Percentiles rank a stretch among this genome's conserved stretches.
phyloP scores from a whole-genome alignment of 441 rosid species.

The Euphorbia schlechtendalii region DNA sequence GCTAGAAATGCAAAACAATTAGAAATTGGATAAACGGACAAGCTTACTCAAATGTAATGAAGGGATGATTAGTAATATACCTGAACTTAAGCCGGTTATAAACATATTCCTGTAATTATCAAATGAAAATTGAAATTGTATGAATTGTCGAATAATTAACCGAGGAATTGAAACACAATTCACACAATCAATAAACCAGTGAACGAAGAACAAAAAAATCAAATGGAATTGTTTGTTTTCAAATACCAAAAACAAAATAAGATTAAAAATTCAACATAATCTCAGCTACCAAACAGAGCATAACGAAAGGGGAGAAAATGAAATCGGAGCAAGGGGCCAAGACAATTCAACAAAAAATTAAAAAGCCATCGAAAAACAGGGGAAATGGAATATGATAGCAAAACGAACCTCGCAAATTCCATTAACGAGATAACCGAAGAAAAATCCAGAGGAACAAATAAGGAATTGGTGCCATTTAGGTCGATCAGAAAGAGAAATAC shows the following conservation, averaged over 20 bases:
- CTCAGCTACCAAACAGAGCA: conserved; percentile 19
- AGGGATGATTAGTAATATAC: conserved; percentile 17
- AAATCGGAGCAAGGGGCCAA: not conserved
- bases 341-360: conserved; percentile 3
- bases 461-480: conserved; percentile 79
- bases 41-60: too few species aligned
- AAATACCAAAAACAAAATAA: not conserved
- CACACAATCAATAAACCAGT: not conserved
- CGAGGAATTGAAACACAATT: not conserved
- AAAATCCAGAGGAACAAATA: conserved; percentile 87
- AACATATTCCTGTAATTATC: conserved; percentile 45
- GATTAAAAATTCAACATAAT: conserved; percentile 1
- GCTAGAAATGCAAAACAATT: conserved; percentile 33
- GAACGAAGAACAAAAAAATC: not conserved
- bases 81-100: conserved; percentile 59
- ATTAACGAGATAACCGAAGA: conserved; percentile 91
- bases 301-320: not conserved
- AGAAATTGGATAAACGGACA: not conserved
- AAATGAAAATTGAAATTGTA: conserved; percentile 3
- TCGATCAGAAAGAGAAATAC: conserved; percentile 59
- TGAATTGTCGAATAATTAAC: not conserved
- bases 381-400: not conserved
- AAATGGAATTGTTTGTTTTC: not conserved
- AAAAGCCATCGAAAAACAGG: not conserved
- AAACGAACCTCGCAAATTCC: conserved; percentile 82